Percentiles rank a stretch among this genome's conserved stretches.
Evolutionary conservation across 129 eudicot species (phyloP).

Genomic region (Flaveria linearis): DNA sequence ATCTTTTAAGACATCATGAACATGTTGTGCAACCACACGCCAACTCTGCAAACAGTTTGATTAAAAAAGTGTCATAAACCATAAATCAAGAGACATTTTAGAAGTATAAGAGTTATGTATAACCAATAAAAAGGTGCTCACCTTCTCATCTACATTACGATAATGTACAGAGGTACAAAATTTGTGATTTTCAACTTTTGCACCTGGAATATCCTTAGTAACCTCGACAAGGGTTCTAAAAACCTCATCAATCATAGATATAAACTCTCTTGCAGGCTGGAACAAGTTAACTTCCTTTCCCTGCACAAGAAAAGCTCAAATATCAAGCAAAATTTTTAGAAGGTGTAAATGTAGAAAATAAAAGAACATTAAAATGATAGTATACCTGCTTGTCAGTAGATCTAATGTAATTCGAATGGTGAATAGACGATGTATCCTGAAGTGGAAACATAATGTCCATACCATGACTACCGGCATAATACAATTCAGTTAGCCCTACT

Average conservation of each 20-base stretch:
- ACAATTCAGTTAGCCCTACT: constrained; percentile 77
- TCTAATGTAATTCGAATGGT: constrained; percentile 38
- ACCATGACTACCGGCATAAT: constrained; percentile 95
- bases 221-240: constrained; percentile 76
- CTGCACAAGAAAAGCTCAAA: constrained; percentile 34
- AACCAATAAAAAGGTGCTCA: constrained; percentile 21
- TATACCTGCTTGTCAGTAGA: constrained; percentile 70
- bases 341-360: not conserved
- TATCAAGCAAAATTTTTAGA: not conserved
- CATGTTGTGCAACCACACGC: constrained; percentile 77
- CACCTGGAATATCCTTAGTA: constrained; percentile 71
- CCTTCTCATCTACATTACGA: constrained; percentile 95
- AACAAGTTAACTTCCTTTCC: constrained; percentile 72
- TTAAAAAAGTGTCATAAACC: constrained; percentile 17
- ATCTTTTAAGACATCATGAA: constrained; percentile 69
- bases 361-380: not conserved
- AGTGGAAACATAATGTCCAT: constrained; percentile 84
- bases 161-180: constrained; percentile 97
- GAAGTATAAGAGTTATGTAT: not conserved
- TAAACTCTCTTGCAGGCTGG: constrained; percentile 91
- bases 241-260: constrained; percentile 91
- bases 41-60: constrained; percentile 57
- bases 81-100: not conserved
- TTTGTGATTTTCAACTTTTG: constrained; percentile 88
- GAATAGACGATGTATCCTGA: constrained; percentile 32